Evolutionary conservation across 805 yeast genomes (phyloP).

Genomic region (Blastobotrys mokoenaii): DNA sequence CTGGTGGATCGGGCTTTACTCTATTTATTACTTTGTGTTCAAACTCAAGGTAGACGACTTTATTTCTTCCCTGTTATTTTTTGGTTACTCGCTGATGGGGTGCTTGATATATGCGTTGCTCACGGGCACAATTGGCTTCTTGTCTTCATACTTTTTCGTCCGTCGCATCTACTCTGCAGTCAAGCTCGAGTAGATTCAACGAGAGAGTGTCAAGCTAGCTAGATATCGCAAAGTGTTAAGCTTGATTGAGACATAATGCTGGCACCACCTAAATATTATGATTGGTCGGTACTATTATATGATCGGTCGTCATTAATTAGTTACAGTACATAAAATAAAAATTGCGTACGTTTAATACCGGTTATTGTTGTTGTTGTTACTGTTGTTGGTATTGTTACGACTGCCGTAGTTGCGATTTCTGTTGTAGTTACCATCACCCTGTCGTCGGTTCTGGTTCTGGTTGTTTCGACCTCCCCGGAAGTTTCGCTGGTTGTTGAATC

Average conservation of each 20-base stretch:
- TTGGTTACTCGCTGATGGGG: slow-evolving; percentile 62
- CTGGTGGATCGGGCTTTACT: slow-evolving; percentile 58
- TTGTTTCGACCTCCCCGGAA: slow-evolving; percentile 14
- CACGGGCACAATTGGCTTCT: slow-evolving; percentile 67
- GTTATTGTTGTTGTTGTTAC: slow-evolving; percentile 8
- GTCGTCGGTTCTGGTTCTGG: slow-evolving; percentile 8
- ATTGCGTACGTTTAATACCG: background rate
- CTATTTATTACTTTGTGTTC: slow-evolving; percentile 54
- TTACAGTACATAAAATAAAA: background rate
- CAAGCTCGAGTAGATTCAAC: slow-evolving; percentile 41
- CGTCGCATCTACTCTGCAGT: slow-evolving; percentile 50
- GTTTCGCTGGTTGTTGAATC: slow-evolving; percentile 11
- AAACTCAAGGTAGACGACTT: slow-evolving; percentile 56
- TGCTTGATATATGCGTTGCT: slow-evolving; percentile 56
- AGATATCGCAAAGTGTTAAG: too few species aligned
- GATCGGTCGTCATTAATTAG: background rate
- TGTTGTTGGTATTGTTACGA: slow-evolving; percentile 7
- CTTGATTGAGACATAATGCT: too few species aligned
- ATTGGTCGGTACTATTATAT: too few species aligned
- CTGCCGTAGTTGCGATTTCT: slow-evolving; percentile 9
- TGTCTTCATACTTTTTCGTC: slow-evolving; percentile 60
- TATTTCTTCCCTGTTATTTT: slow-evolving; percentile 58
- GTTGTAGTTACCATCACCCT: slow-evolving; percentile 10
- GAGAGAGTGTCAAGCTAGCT: too few species aligned
- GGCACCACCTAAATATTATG: too few species aligned